Conservation (phyloP, 495 filamentous ascomycete genomes). For the Penicillium daleae region DNA sequence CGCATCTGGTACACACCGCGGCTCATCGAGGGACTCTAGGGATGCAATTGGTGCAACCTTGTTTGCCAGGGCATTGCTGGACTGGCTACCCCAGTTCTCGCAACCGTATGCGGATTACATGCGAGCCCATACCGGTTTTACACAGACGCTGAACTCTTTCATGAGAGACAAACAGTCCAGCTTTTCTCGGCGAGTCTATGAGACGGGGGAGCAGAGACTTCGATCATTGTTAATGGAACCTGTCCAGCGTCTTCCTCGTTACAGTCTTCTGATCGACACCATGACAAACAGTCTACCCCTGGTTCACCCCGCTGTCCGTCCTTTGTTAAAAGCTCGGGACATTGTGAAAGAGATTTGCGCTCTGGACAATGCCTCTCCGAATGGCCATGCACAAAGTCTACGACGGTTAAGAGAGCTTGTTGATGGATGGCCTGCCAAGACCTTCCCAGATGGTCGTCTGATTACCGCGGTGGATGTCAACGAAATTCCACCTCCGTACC, state of each 20-base stretch:
- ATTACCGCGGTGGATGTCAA: constrained; percentile 83
- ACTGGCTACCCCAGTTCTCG: constrained; percentile 90
- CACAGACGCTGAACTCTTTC: constrained; percentile 74
- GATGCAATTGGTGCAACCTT: constrained; percentile 75
- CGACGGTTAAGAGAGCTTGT: constrained; percentile 75
- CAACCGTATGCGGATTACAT: constrained; percentile 91
- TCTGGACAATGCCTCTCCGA: constrained; percentile 66
- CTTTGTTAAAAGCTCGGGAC: constrained; percentile 82
- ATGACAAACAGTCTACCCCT: constrained; percentile 83
- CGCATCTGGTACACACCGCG: constrained; percentile 36
- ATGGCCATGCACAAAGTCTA: constrained; percentile 69
- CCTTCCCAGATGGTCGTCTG: constrained; percentile 75
- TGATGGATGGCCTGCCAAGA: constrained; percentile 75
- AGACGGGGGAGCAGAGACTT: constrained; percentile 87
- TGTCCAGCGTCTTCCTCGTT: constrained; percentile 91
- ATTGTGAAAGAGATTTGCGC: constrained; percentile 95
- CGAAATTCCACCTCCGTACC: constrained; percentile 77
- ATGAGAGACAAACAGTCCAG: constrained; percentile 74
- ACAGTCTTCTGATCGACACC: constrained; percentile 94
- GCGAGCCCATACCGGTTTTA: constrained; percentile 79
- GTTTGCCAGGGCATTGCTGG: constrained; percentile 76
- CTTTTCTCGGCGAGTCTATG: constrained; percentile 75
- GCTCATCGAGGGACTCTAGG: constrained; percentile 47
- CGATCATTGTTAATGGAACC: constrained; percentile 96
- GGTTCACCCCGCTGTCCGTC: constrained; percentile 77